Evolutionary conservation across 1,284 basidiomycete species (phyloP).

Genomic region (Ganoderma lucidum): DNA sequence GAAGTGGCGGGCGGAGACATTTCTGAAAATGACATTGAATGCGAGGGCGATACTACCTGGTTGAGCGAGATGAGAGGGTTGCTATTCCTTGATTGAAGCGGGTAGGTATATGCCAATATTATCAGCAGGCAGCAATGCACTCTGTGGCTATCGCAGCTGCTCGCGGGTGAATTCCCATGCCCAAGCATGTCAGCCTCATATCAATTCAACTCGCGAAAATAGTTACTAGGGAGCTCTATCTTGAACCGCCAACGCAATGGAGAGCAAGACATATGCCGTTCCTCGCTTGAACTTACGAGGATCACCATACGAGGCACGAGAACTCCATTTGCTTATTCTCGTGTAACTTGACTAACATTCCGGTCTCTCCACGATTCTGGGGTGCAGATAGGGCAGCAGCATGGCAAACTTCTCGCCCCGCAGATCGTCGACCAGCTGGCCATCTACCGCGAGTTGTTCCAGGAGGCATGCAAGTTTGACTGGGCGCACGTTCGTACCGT

Average conservation of each 20-base stretch:
- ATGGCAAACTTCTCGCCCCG: slow-evolving; percentile 39
- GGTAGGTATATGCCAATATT: too few species aligned
- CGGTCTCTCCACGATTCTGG: not conserved
- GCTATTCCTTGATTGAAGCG: too few species aligned
- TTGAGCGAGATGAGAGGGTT: too few species aligned
- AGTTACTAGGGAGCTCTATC: slow-evolving; percentile 5
- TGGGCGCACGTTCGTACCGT: slow-evolving; percentile 42
- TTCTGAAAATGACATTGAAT: too few species aligned
- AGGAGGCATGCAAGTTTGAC: slow-evolving; percentile 41
- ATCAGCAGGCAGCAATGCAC: too few species aligned
- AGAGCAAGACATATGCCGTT: slow-evolving; percentile 9
- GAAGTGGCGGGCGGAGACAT: too few species aligned
- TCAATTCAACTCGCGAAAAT: not conserved
- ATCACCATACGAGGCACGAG: slow-evolving; percentile 19
- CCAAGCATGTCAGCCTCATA: not conserved
- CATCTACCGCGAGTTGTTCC: slow-evolving; percentile 44
- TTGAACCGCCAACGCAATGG: slow-evolving; percentile 4
- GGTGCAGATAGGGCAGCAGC: slow-evolving; percentile 42
- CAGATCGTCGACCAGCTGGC: slow-evolving; percentile 43
- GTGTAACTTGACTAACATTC: not conserved
- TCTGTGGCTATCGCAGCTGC: too few species aligned
- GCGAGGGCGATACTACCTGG: too few species aligned
- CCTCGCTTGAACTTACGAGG: slow-evolving; percentile 14
- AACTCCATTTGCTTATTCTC: not conserved
- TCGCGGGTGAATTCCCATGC: not conserved